These are phyloP conservation scores for Hypoxylon lienhwacheense DNA, from an alignment of 495 filamentous ascomycete species.

Conservation along the genomic window DNA sequence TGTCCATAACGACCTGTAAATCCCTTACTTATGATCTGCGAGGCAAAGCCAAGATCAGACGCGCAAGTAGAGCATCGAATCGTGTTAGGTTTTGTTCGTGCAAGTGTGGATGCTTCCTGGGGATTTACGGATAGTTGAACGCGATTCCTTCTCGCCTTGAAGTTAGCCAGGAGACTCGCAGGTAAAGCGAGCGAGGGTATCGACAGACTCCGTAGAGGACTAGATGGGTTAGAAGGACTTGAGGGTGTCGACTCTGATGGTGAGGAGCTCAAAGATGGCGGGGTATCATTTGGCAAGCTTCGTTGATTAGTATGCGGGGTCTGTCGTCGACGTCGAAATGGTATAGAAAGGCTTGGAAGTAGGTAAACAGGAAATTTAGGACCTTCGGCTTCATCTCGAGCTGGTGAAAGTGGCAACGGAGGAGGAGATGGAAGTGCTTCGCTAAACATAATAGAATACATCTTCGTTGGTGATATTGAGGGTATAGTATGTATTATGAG, in stretches of 20 bases:
- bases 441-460: conserved; percentile 35
- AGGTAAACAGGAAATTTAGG: conserved; percentile 50
- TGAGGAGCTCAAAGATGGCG: conserved; percentile 40
- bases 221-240: conserved; percentile 26
- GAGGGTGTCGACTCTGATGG: conserved; percentile 37
- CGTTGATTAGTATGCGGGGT: conserved; percentile 6
- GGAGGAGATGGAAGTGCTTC: conserved; percentile 21
- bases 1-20: conserved; percentile 94
- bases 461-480: conserved; percentile 1
- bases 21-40: conserved; percentile 85
- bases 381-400: conserved; percentile 16
- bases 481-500: too few relatives aligned
- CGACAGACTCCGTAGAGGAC: conserved; percentile 6
- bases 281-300: conserved; percentile 10
- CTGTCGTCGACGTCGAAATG: conserved; percentile 46
- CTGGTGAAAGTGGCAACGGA: conserved; percentile 19
- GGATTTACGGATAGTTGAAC: conserved; percentile 11
- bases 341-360: conserved; percentile 49
- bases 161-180: conserved; percentile 16
- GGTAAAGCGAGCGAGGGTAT: conserved; percentile 28
- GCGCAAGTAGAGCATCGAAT: conserved; percentile 76
- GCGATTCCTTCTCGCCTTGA: conserved; percentile 10
- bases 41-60: conserved; percentile 71
- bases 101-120: conserved; percentile 24
- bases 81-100: conserved; percentile 46